These are phyloP conservation scores for Boletus edulis DNA, from an alignment of 768 basidiomycete genomes.

Conservation along the genomic window DNA sequence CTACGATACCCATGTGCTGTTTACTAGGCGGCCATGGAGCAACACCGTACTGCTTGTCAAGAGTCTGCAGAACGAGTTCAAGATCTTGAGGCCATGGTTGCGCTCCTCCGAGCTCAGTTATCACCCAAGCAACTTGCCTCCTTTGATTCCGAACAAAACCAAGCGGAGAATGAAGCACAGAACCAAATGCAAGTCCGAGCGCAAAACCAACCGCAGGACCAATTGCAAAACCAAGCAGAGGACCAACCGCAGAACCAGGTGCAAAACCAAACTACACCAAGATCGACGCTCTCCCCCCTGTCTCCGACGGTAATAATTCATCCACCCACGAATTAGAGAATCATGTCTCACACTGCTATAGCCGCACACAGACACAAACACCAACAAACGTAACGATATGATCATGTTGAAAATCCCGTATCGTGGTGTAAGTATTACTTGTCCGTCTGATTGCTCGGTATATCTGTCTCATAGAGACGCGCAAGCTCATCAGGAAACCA, in stretches of 20 bases:
- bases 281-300: not conserved
- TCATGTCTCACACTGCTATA: slow-evolving; percentile 8
- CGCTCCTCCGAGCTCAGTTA: slow-evolving; percentile 17
- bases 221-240: no score
- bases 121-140: slow-evolving; percentile 19
- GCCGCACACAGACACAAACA: slow-evolving; percentile 3
- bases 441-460: not conserved
- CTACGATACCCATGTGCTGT: not conserved
- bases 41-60: slow-evolving; percentile 10
- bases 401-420: slow-evolving; percentile 23
- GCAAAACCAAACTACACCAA: not conserved
- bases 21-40: slow-evolving; percentile 12
- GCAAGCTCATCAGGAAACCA: slow-evolving; percentile 10
- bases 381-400: slow-evolving; percentile 18
- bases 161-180: no score
- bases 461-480: slow-evolving; percentile 1
- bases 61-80: slow-evolving; percentile 11
- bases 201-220: no score
- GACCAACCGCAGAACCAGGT: no score
- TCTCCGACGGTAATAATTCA: slow-evolving; percentile 10
- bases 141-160: slow-evolving; percentile 3
- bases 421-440: slow-evolving; percentile 15
- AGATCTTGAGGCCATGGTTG: slow-evolving; percentile 17
- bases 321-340: not conserved
- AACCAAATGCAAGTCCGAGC: no score